Evolutionary conservation across 108 stramenopile species (phyloP).

Genomic region (Cylindrotheca fusiformis): DNA sequence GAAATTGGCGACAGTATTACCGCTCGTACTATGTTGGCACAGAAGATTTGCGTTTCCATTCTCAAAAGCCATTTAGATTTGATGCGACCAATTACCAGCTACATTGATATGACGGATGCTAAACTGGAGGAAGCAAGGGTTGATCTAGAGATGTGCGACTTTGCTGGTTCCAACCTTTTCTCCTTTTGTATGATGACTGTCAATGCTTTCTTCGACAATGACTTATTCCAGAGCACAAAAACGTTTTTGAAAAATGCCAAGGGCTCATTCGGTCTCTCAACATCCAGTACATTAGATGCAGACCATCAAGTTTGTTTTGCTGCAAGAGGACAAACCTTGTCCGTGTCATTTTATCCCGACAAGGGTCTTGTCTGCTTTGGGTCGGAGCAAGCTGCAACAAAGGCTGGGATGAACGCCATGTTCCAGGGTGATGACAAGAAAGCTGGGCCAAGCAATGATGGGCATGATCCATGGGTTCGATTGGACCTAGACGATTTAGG

Average conservation of each 20-base stretch:
- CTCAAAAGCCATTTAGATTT: background rate
- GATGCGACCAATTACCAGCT: constrained; percentile 8
- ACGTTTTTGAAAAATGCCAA: constrained; percentile 68
- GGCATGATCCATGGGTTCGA: constrained; percentile 21
- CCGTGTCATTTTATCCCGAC: constrained; percentile 72
- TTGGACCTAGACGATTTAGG: constrained; percentile 70
- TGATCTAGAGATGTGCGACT: background rate
- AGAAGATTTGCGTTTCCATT: background rate
- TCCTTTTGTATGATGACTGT: constrained; percentile 45
- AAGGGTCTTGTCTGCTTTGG: constrained; percentile 80
- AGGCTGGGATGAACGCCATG: constrained; percentile 52
- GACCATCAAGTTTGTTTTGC: constrained; percentile 74
- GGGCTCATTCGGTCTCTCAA: constrained; percentile 72
- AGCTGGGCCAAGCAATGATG: too few species aligned
- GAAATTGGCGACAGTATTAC: constrained; percentile 7
- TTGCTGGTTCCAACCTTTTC: background rate
- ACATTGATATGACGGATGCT: background rate
- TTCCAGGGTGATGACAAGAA: constrained; percentile 34
- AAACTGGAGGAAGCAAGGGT: constrained; percentile 8
- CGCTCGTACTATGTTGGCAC: background rate
- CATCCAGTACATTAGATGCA: constrained; percentile 68
- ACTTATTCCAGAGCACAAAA: constrained; percentile 59
- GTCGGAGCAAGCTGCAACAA: constrained; percentile 82
- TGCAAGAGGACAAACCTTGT: constrained; percentile 77
- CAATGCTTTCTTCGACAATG: constrained; percentile 79